Evolutionary conservation across 345 rosid genomes (phyloP), one percentile per base, ranked within the genome.

Genomic region (Angophora floribunda): DNA sequence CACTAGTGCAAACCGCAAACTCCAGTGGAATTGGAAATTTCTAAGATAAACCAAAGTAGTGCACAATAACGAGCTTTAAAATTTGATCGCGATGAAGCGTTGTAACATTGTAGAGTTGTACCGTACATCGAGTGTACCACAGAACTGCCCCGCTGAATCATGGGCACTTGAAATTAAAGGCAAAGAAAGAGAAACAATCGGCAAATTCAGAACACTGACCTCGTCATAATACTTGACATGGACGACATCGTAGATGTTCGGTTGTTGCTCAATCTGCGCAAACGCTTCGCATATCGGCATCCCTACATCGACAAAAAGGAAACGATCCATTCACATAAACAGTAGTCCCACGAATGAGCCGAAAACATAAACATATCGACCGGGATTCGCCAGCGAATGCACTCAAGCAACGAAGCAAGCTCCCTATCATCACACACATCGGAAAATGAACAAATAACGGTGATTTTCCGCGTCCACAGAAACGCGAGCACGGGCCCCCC

Each of bases 251-350:
- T 95, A 98, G 80, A 98, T 95, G 89, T 94, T 98, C 14, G 99
- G 99, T 88, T 97, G 98, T 92, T 95, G 98, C 89, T 98, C 99
- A 45, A 98, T 96, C 86, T 95, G 96, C 53, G 97, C 94, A 93
- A 98, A 95, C 26, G 99, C 99, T 89, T 98, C 99, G 45, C 96
- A 94, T 63, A 98, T 93, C 7, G 99, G 99, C 98, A 98, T 97
- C 78, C 98, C 99, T 97, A 86, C 51, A 88, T 86, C 89, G 88
- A 51, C 86, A 75, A 36, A 36, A 78, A 85, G 49, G 19, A 12
- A 44, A 19, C 47, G 9, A 75, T 41, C 26, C 82, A 41, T 75
- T 36, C 82, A 21, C 82, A 47, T 75, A 36, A 75, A 41, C 22
- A 17, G 13, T 11, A 36, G 82, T 44, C 82, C 82, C 49, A 75